Conservation (phyloP, 2,329 filamentous ascomycete genomes). For the Aspergillus proliferans region DNA sequence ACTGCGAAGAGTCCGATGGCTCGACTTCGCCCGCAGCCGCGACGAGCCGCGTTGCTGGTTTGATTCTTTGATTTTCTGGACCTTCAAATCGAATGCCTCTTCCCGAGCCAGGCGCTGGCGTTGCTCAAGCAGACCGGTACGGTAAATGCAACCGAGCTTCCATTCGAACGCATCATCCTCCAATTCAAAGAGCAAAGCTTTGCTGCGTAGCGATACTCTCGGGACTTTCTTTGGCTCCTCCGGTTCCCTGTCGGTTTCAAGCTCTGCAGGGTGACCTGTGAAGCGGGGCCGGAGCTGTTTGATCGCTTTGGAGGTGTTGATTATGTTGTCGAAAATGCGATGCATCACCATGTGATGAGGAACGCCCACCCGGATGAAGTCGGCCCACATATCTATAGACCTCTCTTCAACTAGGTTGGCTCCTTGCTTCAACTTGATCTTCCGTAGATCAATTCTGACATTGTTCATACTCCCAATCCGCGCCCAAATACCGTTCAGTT, state of each 20-base stretch:
- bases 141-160: conserved; percentile 92
- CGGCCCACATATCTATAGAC: conserved; percentile 74
- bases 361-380: conserved; percentile 79
- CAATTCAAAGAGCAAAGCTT: conserved; percentile 80
- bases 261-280: conserved; percentile 78
- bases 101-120: conserved; percentile 82
- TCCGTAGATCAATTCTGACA: conserved; percentile 71
- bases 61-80: conserved; percentile 74
- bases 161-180: conserved; percentile 97
- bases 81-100: conserved; percentile 81
- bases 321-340: conserved; percentile 86
- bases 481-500: conserved; percentile 78
- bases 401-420: conserved; percentile 63
- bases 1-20: conserved; percentile 39
- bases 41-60: conserved; percentile 46
- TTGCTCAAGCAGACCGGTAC: conserved; percentile 81
- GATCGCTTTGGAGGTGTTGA: conserved; percentile 79
- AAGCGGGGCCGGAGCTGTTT: conserved; percentile 93
- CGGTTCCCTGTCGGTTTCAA: conserved; percentile 76
- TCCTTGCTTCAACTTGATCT: conserved; percentile 63
- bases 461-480: conserved; percentile 78
- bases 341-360: conserved; percentile 88
- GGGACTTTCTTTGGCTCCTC: conserved; percentile 82
- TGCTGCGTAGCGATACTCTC: conserved; percentile 73
- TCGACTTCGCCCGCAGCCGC: conserved; percentile 49